A percentile compares a stretch with the other conserved stretches of the same genome.
Conservation (phyloP, 1,284 basidiomycete species). For the Rugosomyces carneus region DNA sequence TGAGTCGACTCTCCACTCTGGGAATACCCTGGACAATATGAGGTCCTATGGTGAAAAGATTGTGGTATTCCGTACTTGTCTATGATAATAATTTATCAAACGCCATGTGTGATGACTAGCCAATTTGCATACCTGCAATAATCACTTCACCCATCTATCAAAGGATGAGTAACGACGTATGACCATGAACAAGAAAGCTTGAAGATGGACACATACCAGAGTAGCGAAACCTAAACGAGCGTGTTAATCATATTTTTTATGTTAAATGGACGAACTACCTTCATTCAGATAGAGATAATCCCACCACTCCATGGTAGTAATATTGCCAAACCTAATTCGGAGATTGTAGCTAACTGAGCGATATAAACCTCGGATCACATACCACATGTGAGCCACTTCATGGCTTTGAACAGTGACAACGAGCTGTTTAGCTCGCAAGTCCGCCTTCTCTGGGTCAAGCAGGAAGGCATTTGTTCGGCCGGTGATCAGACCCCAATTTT, state of each 20-base stretch:
- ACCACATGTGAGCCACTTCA: constrained; percentile 84
- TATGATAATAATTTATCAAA: constrained; percentile 17
- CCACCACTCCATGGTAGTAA: constrained; percentile 95
- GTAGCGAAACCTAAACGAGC: constrained; percentile 74
- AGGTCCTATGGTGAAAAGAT: constrained; percentile 1
- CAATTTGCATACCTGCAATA: constrained; percentile 56
- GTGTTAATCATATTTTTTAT: constrained; percentile 13
- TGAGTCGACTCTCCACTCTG: constrained; percentile 72
- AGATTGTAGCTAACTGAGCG: background rate
- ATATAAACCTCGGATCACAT: constrained; percentile 21
- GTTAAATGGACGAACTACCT: constrained; percentile 34
- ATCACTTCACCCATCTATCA: constrained; percentile 85
- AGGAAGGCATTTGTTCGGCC: constrained; percentile 83
- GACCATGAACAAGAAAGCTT: background rate
- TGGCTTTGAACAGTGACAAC: constrained; percentile 80
- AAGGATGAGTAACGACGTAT: constrained; percentile 6
- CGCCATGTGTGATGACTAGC: background rate
- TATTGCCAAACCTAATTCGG: constrained; percentile 73
- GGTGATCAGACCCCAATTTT: constrained; percentile 95
- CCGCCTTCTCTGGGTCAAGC: constrained; percentile 74
- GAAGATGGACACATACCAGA: constrained; percentile 39
- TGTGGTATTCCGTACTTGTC: constrained; percentile 36
- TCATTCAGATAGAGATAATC: constrained; percentile 84
- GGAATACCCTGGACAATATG: constrained; percentile 51
- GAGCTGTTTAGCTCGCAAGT: constrained; percentile 73